Percentiles rank a stretch among this genome's conserved stretches.
Conservation (phyloP, 805 yeast genomes). For the Alloascoidea africana region DNA sequence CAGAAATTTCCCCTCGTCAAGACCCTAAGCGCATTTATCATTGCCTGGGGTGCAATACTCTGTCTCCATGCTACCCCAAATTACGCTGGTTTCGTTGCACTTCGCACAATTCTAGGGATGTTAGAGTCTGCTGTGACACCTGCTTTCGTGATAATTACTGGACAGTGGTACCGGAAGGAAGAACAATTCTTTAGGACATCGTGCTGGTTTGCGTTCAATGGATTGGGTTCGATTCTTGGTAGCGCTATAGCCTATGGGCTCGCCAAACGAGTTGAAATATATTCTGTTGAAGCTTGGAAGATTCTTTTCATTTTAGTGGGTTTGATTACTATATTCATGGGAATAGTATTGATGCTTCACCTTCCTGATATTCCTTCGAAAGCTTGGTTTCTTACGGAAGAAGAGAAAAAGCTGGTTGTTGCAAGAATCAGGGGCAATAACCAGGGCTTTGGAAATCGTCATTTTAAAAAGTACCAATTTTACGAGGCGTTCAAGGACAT, state of each 20-base stretch:
- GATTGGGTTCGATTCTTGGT: too few relatives aligned
- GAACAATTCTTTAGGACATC: conserved; percentile 38
- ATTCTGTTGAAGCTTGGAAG: too few relatives aligned
- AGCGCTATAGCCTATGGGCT: too few relatives aligned
- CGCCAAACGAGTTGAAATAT: too few relatives aligned
- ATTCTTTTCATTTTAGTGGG: conserved; percentile 42
- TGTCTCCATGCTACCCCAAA: conserved; percentile 35
- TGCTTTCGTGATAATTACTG: conserved; percentile 36
- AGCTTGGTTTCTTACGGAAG: conserved; percentile 30
- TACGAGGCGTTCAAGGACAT: conserved; percentile 32
- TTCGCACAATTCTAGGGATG: conserved; percentile 35
- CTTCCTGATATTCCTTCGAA: conserved; percentile 38
- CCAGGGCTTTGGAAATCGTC: conserved; percentile 40
- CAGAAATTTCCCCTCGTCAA: conserved; percentile 47
- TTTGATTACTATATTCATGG: conserved; percentile 29
- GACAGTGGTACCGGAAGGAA: conserved; percentile 36
- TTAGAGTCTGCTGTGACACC: conserved; percentile 42
- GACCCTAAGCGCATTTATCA: conserved; percentile 28
- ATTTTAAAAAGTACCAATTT: conserved; percentile 37
- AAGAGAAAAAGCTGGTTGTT: conserved; percentile 30
- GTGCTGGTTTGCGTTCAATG: too few relatives aligned
- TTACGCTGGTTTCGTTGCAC: conserved; percentile 28
- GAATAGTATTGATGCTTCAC: conserved; percentile 9
- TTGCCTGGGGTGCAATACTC: conserved; percentile 47
- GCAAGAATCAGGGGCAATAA: conserved; percentile 36